Evolutionary conservation across 805 yeast genomes (phyloP), one percentile per base, ranked within the genome.

Genomic region (Kregervanrija fluxuum): DNA sequence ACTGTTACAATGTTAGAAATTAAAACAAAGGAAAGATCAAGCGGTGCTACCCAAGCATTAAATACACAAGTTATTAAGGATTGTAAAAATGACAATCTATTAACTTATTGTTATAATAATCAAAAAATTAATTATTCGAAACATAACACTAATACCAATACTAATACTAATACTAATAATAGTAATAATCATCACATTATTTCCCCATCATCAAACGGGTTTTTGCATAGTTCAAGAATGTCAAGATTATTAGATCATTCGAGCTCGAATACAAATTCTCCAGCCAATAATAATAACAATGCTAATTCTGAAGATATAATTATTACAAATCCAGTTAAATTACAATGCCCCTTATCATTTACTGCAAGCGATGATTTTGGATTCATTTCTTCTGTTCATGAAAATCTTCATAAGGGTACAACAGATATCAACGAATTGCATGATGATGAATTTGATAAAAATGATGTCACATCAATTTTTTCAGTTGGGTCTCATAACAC

Each of bases 1-100:
- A 66, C 71, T 3, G 66, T 81, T 8, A 70, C 85, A 0, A 57
- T 85, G 13, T 69, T 82, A 48, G 91, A 85, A 57, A 68, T 85
- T 33, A 75, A 80, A 51, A 75, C 90, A 0, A 79, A 71, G 57
- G 68, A 67, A 30, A 66, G 67, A 51, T 42, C 57, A 33, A 62
- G 70, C 17, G 40, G 14, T 28, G 37, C 47, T 11, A 17, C 35
- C 13, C 40, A 42, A 8, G 51, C 64, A 2, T 52, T 83, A 45
- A 66, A 82, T 60, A 81, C 82, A 45, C 90, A 84, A 54, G 71
- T 77, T 5, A 66, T 82, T 34, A 70, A 69, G 14, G 67, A 69
- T 40, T 75, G 84, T 52, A 67, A 71, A 0, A 73, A 78, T 52
- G 84, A 82, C 49, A 84, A 84, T 52, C 59, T 84, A 33, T 57